Evolutionary conservation across 345 rosid genomes (phyloP), one percentile per base, ranked within the genome.

Genomic region (Murraya paniculata): DNA sequence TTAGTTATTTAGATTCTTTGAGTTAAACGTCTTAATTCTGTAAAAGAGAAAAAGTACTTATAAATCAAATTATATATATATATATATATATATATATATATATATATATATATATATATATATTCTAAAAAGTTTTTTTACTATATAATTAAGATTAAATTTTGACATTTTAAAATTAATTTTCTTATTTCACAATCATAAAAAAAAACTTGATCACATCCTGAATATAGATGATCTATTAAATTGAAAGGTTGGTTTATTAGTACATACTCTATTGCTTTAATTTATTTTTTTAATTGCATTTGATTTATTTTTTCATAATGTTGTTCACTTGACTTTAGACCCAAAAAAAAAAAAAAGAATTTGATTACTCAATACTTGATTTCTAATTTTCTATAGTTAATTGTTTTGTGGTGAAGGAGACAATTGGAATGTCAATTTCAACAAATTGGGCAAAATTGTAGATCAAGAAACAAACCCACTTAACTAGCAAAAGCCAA

Each of bases 391-490:
- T 25, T 13, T 25, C 5, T 25, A 25, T 4, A 11, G 0, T 24
- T 25, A 4, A 24, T 60, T 24, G 2, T 24, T 9, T 75, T 50
- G 14, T 45, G 31, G 48, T 45, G 70, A 60, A 27, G 57, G 61
- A 48, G 57, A 55, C 35, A 73, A 59, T 50, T 58, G 35, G 38
- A 27, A n/a, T 38, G 74, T 68, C 73, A 25, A 62, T 22, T 60
- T 81, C 78, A 45, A 48, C 14, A 58, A 48, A 64, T 60, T 27
- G 21, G 25, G 11, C 35, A 21, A 59, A 39, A 22, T 68, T 68
- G 79, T 24, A 68, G 60, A n/a, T 39, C 25, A 73, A 77, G 75
- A 25, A 77, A 73, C 65, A 66, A 33, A 41, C 39, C 31, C 33
- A 25, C 6, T 78, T 67, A 64, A 39, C 69, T 22, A 69, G 71